phyloP scores from a whole-genome alignment of 305 asterid genomes.

The Euphrasia arctica region DNA sequence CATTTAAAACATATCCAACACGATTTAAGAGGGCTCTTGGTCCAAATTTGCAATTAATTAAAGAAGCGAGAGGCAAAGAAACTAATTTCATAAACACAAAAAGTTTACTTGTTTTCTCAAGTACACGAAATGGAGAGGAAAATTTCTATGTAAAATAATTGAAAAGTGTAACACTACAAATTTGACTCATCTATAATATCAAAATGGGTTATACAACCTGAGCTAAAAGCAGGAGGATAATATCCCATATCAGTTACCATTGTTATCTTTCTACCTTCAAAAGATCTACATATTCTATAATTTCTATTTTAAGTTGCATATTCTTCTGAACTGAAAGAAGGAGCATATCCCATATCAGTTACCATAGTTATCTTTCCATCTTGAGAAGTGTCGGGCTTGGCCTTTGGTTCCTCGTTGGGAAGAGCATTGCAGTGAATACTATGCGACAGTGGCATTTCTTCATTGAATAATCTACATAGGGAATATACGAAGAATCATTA shows the following conservation, averaged over 20 bases:
- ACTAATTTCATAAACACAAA: not conserved
- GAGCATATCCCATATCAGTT: constrained; percentile 36
- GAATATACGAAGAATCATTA: not conserved
- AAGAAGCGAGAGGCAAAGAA: not conserved
- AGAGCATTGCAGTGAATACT: constrained; percentile 82
- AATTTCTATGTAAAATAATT: too few species aligned
- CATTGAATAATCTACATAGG: constrained; percentile 73
- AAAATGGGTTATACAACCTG: not conserved
- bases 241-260: too few species aligned
- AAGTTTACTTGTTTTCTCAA: not conserved
- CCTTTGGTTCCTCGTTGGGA: constrained; percentile 50
- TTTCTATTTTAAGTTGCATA: constrained; percentile 44
- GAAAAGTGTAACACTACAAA: not conserved
- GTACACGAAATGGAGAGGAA: not conserved
- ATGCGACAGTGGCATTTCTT: constrained; percentile 80
- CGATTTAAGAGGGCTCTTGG: too few species aligned
- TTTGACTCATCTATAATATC: not conserved
- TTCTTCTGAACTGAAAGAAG: constrained; percentile 48
- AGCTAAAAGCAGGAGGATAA: too few species aligned
- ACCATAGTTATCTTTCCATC: constrained; percentile 59
- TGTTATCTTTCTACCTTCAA: too few species aligned
- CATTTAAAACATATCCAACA: too few species aligned
- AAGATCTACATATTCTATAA: not conserved
- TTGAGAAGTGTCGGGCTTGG: constrained; percentile 28
- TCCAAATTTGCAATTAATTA: not conserved